Conservation (phyloP, 2,329 filamentous ascomycete genomes). For the Claviceps sp. region DNA sequence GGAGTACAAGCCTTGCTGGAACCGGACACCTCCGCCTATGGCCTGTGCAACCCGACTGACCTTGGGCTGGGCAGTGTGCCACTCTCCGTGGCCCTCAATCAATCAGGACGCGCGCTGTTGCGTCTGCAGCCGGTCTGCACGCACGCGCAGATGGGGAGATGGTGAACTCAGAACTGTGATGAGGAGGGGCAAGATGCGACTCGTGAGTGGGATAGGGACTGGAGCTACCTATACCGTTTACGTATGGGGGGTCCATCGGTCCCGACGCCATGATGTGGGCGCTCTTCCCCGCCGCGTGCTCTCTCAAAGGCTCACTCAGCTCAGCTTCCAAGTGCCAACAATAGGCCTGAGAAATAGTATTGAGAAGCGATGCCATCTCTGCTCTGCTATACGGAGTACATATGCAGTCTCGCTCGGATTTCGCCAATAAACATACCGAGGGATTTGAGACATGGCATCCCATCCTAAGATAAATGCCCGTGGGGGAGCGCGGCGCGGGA, state of each 20-base stretch:
- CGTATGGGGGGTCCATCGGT: not conserved
- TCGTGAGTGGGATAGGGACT: not conserved
- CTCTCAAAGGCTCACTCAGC: not conserved
- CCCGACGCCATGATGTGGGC: not conserved
- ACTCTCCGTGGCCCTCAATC: not conserved
- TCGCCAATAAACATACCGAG: slow-evolving; percentile 1
- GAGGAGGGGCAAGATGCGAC: not conserved
- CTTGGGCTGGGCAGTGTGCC: not conserved
- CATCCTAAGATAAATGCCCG: slow-evolving; percentile 1
- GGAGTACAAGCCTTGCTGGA: not conserved
- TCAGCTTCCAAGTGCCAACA: not conserved
- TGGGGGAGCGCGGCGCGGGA: not conserved
- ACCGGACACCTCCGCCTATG: not conserved
- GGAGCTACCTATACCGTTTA: not conserved
- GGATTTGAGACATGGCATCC: not conserved
- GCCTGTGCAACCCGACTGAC: not conserved
- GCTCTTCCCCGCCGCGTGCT: not conserved
- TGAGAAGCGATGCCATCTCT: not conserved
- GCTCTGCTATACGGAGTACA: not conserved
- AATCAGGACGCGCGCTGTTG: not conserved
- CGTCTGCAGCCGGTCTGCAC: not conserved
- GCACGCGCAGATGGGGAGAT: not conserved
- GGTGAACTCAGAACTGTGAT: not conserved
- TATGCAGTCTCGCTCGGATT: not conserved
- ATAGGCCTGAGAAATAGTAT: not conserved